Base-by-base conservation (phyloP, 1,139 yeast genomes). In the Hanseniaspora uvarum region DNA sequence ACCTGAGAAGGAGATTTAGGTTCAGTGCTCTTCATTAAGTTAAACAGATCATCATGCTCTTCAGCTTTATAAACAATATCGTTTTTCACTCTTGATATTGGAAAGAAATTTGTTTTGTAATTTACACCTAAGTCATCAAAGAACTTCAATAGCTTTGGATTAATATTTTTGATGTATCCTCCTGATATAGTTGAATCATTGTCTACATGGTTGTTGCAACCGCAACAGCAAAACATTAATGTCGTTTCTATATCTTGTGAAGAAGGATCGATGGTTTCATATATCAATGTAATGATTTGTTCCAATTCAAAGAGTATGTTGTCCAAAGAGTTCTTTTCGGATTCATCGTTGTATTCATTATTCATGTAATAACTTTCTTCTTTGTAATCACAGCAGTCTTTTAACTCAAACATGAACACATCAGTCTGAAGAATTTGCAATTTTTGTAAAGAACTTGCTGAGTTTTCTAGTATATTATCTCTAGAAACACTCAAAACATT, bases 61-160 rank as follows among this genome's bases (percentile, higher is more conserved):
- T 37, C 28, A 12, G 31, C 19, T 36, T 33, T 37, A 37, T 43
- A 19, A 21, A n/a, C 14, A 30, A 37, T 43, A 36, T 43, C 46
- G 11, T 43, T 43, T 31, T 43, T 43, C 14, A 10, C 14, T 19
- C 28, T 43, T 12, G 46, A 43, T 43, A 43, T 31, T 12, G 53
- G 48, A 19, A 36, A 50, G 38, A 50, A 50, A 43, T 36, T 43
- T 16, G 43, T 50, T 36, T 37, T 34, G 18, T 50, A 50, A 24
- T 50, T 50, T 11, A 50, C 43, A n/a, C 48, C 53, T n/a, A 50
- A 19, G 12, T 43, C 44, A 10, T 36, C 39, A 38, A 50, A 50
- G 31, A 50, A 50, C 11, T 28, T 37, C 5, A 43, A 21, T 4
- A 50, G 16, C 26, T 43, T 50, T 10, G 53, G 53, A 34, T 50